Evolutionary conservation across 768 basidiomycete genomes (phyloP), one percentile per base, ranked within the genome.

Genomic region (Lactarius sanguifluus): DNA sequence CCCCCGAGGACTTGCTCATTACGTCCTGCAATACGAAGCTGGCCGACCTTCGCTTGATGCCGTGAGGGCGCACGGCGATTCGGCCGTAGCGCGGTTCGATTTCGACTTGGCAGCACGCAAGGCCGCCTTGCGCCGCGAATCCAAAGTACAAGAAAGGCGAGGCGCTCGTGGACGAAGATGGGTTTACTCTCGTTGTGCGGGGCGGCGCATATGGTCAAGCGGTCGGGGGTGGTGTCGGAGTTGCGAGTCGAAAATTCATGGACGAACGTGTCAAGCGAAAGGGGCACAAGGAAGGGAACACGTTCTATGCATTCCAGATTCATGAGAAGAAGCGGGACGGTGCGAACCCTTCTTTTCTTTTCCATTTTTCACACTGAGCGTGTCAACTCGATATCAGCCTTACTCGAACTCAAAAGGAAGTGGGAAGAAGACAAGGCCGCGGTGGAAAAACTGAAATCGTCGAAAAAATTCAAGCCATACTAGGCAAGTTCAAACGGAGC

Each of bases 111-210:
- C 85, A 34, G 86, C 85, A 75, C 78, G 78, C 69, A 86, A 81
- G 73, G 64, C 64, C 0, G 55, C 61, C 5, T 59, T 69, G 56
- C 64, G 65, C 59, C 85, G 84, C 69, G 82, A 83, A 73, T 84
- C 86, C 28, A 81, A 81, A 85, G 73, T 92, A 90, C 73, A 82
- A 79, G 70, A 92, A 92, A 74, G 92, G 92, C 25, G 93, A 94
- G 72, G 93, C 91, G 7, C 82, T 96, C 64, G 91, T 96, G 52
- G 95, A 98, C 75, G 94, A 91, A 66, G 95, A 98, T 68, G 95
- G 95, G 2, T 98, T 96, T 75, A 96, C 94, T 13, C 84, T 98
- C 15, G 95, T 98, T 41, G 91, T 89, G n/a, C 83, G 95, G 43
- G 92, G 94, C 5, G 95, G 95, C 15, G 89, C 90, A 25, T 95